Conservation (phyloP, 805 yeast genomes). For the Wickerhamomyces queroliae region DNA sequence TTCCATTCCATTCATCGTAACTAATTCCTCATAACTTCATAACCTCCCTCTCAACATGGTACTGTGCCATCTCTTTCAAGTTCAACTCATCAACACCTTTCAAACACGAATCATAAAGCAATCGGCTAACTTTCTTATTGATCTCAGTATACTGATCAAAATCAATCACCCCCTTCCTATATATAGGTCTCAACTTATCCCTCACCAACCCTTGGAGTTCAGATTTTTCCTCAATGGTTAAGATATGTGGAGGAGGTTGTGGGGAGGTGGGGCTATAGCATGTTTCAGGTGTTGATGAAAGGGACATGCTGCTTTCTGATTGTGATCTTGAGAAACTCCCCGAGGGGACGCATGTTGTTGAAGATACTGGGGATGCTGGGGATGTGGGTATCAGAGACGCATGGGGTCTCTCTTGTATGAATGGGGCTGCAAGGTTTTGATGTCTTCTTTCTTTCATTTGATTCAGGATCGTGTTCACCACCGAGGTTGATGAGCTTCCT, state of each 20-base stretch:
- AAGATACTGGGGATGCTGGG: neutral
- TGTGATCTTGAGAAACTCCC: slow-evolving; percentile 1
- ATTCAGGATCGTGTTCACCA: slow-evolving; percentile 13
- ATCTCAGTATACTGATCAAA: slow-evolving; percentile 48
- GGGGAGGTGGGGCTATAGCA: neutral
- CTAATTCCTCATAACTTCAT: slow-evolving; percentile 7
- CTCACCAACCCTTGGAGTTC: slow-evolving; percentile 55
- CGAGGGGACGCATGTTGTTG: too few relatives aligned
- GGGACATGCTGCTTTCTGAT: slow-evolving; percentile 6
- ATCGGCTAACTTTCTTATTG: slow-evolving; percentile 58
- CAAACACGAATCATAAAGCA: slow-evolving; percentile 38
- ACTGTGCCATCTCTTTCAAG: slow-evolving; percentile 15
- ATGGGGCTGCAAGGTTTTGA: neutral
- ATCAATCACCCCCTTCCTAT: slow-evolving; percentile 28
- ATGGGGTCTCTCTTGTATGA: neutral
- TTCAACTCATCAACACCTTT: slow-evolving; percentile 6
- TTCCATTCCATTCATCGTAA: neutral
- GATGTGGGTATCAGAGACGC: neutral
- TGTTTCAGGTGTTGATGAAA: slow-evolving; percentile 10
- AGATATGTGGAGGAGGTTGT: neutral
- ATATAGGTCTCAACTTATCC: slow-evolving; percentile 42
- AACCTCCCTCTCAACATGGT: slow-evolving; percentile 6
- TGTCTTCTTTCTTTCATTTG: slow-evolving; percentile 14
- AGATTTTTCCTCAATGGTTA: slow-evolving; percentile 42
- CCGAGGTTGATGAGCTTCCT: slow-evolving; percentile 3